Percentiles rank a stretch among this genome's conserved stretches.
Conservation (phyloP, 768 basidiomycete species). For the Chalciporus pseudorubinellus region DNA sequence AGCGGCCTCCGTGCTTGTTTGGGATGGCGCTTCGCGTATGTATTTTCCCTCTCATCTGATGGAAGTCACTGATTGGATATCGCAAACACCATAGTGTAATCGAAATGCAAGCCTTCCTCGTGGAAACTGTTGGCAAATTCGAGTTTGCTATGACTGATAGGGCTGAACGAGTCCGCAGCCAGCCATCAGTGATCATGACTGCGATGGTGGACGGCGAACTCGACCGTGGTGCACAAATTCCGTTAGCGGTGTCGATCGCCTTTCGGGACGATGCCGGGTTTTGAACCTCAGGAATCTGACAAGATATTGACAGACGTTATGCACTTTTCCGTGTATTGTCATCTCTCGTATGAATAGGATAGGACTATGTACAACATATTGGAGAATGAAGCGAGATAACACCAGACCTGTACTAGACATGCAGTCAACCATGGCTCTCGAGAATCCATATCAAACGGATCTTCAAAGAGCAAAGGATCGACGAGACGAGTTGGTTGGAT, state of each 20-base stretch:
- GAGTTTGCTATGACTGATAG: constrained; percentile 42
- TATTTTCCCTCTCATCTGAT: background rate
- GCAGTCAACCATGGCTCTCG: no score
- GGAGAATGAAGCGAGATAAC: no score
- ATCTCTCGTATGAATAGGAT: no score
- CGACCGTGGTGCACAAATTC: constrained; percentile 32
- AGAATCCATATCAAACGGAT: no score
- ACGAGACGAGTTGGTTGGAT: no score
- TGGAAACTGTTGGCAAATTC: constrained; percentile 52
- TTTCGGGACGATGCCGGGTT: background rate
- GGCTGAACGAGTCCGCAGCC: constrained; percentile 27
- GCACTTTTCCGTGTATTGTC: no score
- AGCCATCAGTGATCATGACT: constrained; percentile 31
- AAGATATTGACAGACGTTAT: no score
- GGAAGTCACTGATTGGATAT: constrained; percentile 1
- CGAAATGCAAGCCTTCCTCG: constrained; percentile 59
- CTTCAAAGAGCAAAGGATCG: no score
- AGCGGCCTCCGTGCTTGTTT: constrained; percentile 25
- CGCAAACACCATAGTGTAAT: constrained; percentile 31
- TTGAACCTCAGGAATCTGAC: no score
- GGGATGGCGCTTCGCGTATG: constrained; percentile 35
- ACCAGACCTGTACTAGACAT: no score
- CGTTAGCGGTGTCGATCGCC: constrained; percentile 27
- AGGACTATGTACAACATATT: no score
- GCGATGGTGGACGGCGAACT: constrained; percentile 36